Evolutionary conservation across 2,329 filamentous ascomycete species (phyloP), one percentile per base, ranked within the genome.

Genomic region (Orbilia javanica): DNA sequence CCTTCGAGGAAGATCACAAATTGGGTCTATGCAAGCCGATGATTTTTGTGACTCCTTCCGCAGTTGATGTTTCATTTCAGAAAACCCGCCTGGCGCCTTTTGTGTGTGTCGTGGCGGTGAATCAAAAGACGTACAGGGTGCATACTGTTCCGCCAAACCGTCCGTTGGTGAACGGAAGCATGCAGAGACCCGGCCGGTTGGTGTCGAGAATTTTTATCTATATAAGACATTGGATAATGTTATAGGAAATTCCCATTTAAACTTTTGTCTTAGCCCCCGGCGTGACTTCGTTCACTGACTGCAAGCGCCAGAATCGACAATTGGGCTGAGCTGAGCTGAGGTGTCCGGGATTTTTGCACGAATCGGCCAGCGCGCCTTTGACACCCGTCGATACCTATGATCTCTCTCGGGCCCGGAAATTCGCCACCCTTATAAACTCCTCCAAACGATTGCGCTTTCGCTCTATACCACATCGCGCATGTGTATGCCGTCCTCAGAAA

Each of bases 131-230:
- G 29, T 20, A 57, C 29, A 20, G 27, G 10, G 22, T 36, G 55
- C 20, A 29, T 20, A n/a, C 31, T 57, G 25, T 60, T 11, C 53
- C 34, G 55, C 10, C 34, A 60, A 60, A 39, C 34, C 34, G 31
- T 42, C 55, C 55, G 55, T 42, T 42, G 31, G 34, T 42, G 20
- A 42, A 60, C 55, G 55, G 55, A 60, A 60, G 34, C 20, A n/a
- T 60, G 55, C 18, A 42, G 4, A 11, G 55, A 15, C 18, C 52
- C 22, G 52, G 18, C 31, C 34, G 31, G 55, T 22, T 22, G 27
- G 50, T 6, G 10, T 44, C 2, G 8, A 36, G n/a, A 27, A 8
- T 44, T 10, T 4, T 2, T n/a, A 34, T 60, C 34, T 60, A 60
- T 42, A 42, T 60, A 60, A 60, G 55, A n/a, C 55, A 34, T 27